Evolutionary conservation across 2,329 filamentous ascomycete species (phyloP), one percentile per base, ranked within the genome.

Genomic region (Aspergillus sp.): DNA sequence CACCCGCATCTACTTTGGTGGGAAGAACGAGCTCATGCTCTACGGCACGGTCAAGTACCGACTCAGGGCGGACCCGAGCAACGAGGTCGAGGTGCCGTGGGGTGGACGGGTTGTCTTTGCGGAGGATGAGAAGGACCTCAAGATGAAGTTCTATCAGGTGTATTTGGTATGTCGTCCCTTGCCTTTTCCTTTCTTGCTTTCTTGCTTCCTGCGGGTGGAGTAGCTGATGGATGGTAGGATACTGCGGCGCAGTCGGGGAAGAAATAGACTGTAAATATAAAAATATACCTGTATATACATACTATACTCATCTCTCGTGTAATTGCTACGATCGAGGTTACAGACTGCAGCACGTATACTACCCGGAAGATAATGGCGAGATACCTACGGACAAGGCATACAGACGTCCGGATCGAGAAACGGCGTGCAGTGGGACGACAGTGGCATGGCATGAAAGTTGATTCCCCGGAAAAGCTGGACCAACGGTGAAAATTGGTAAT

Each of bases 101-200:
- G 68, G 69, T 23, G 70, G 65, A 42, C 55, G 70, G 38, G 70
- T 68, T 16, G 69, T 69, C 13, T 72, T 73, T 59, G 66, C 58
- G 47, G 58, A 59, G n/a, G 60, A 58, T 48, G 58, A 58, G 17
- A 60, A 58, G 40, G 60, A 44, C 40, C 49, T 67, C 16, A 71
- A 64, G 58, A 72, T 73, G 69, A 63, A 52, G 56, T 73, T 71
- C 55, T 73, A 73, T 64, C 70, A 72, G 58, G 70, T 73, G 53
- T 73, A 73, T 55, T 56, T 73, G 65, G 70, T 72, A 53, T 20
- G 70, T 65, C 34, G 46, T 17, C 43, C 19, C 6, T 21, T 34
- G 32, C 19, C 34, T 45, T 32, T 10, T 10, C 34, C 31, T 32
- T 41, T 14, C 25, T 17, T 42, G 49, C 32, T 11, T 34, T 13